Evolutionary conservation across 129 eudicot species (phyloP).

Genomic region (Deinandra increscens): DNA sequence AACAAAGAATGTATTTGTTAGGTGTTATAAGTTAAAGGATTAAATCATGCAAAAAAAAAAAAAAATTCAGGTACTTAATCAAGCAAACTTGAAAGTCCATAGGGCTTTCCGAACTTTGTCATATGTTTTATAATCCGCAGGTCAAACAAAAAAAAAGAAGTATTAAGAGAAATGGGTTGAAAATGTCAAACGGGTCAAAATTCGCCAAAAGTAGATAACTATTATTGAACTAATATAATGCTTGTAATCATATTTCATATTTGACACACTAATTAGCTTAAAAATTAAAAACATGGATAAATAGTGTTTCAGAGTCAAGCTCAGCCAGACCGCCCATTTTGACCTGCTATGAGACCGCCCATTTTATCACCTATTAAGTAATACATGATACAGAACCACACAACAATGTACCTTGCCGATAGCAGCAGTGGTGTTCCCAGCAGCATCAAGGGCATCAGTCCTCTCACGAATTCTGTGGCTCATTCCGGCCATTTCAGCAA

Average conservation of each 20-base stretch:
- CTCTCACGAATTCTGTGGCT: conserved; percentile 81
- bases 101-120: background rate
- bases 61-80: background rate
- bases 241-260: background rate
- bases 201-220: background rate
- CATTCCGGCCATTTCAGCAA: conserved; percentile 97
- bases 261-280: background rate
- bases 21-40: background rate
- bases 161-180: background rate
- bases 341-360: background rate
- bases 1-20: too few species aligned
- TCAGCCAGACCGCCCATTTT: background rate
- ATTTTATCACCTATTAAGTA: background rate
- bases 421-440: conserved; percentile 91
- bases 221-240: background rate
- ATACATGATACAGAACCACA: conserved; percentile 10
- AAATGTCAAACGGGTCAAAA: background rate
- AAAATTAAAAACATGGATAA: background rate
- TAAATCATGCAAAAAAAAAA: background rate
- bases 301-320: background rate
- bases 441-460: conserved; percentile 92
- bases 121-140: background rate
- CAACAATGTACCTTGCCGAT: conserved; percentile 63
- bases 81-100: background rate
- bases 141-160: background rate